Evolutionary conservation across 257 asterid species (phyloP).

Genomic region (Solanum ossicruentum): DNA sequence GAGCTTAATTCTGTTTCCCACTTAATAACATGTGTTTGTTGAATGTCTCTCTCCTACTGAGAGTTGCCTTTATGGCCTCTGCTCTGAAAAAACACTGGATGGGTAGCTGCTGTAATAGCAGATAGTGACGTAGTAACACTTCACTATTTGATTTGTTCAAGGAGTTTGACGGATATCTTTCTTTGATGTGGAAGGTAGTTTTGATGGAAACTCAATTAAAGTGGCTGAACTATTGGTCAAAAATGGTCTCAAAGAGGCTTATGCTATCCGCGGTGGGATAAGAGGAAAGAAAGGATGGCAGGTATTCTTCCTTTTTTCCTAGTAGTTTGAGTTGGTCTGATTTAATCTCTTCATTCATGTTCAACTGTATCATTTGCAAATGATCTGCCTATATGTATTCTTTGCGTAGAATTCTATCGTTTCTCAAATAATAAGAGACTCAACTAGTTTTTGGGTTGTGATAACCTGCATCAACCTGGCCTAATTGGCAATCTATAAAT

Average conservation of each 20-base stretch:
- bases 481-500: neutral
- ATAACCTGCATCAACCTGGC: neutral
- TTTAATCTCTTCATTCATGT: neutral
- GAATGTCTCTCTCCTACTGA: neutral
- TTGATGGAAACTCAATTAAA: conserved; percentile 79
- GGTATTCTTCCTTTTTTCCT: conserved; percentile 22
- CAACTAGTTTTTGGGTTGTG: neutral
- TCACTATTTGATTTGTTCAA: neutral
- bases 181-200: conserved; percentile 84
- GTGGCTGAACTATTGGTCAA: conserved; percentile 82
- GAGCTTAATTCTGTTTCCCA: neutral
- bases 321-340: neutral
- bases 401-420: neutral
- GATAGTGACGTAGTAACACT: neutral
- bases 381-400: neutral
- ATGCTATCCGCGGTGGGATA: conserved; percentile 82
- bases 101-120: neutral
- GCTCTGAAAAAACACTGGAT: neutral
- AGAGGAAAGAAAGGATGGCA: conserved; percentile 90
- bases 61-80: neutral
- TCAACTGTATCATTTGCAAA: neutral
- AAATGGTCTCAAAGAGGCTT: conserved; percentile 85
- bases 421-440: neutral
- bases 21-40: neutral
- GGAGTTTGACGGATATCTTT: conserved; percentile 18